Evolutionary conservation across 495 filamentous ascomycete species (phyloP), one percentile per base, ranked within the genome.

Genomic region (Talaromyces wortmannii): DNA sequence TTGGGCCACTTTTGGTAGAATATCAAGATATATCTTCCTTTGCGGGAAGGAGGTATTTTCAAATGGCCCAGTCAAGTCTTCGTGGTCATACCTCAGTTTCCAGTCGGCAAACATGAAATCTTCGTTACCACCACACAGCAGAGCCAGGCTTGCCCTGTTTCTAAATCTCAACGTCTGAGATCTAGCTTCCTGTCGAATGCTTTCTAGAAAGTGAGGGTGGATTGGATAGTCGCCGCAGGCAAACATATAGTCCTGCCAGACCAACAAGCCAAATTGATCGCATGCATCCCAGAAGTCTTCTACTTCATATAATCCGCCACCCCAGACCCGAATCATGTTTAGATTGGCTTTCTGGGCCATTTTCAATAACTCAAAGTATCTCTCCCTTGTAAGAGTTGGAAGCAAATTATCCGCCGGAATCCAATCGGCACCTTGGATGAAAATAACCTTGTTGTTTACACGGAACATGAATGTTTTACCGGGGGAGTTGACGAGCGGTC

Each of bases 71-170:
- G 23, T 23, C 13, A 40, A 40, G 36, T 40, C 36, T 10, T 13
- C 13, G 8, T 40, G 13, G 8, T 40, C 36, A 40, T 40, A 23
- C 23, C 4, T 23, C 36, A 40, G 2, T 31, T 90, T 75, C 89
- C 88, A 91, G 63, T 91, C 88, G 49, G 79, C 80, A 51, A 88
- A 83, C 65, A 90, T 87, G 66, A 91, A 91, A 63, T 94, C 88
- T 67, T 92, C 89, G 63, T 94, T 92, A 65, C 90, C 92, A 32
- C 89, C 89, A 17, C 86, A 85, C 63, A 77, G 90, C 59, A 94
- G 84, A 42, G 90, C 83, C 57, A 94, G 81, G 47, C 79, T 85
- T 2, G 88, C 86, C 62, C 92, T 88, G 57, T 89, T 84, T 18
- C 86, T 74, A 0, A 94, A 74, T 45, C 81, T 64, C 60, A 78